A percentile compares a stretch with the other conserved stretches of the same genome.
phyloP scores from a whole-genome alignment of 2,329 filamentous ascomycete genomes.

The Claviceps sp. region DNA sequence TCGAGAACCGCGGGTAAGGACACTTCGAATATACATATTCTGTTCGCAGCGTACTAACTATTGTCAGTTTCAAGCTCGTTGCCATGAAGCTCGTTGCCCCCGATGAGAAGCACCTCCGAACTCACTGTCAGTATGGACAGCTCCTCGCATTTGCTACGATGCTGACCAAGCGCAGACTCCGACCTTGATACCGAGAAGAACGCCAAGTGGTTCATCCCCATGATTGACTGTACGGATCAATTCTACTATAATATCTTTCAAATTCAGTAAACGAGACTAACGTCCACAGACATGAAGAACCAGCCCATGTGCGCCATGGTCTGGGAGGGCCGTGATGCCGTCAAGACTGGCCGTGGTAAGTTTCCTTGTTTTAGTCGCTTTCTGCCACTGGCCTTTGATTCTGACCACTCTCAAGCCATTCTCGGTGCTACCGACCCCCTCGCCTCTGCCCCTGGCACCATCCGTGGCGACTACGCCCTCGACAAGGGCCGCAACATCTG shows the following conservation, averaged over 20 bases:
- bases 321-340: constrained; percentile 97
- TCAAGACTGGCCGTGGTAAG: constrained; percentile 92
- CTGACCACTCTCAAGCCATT: constrained; percentile 41
- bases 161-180: constrained; percentile 41
- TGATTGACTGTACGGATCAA: constrained; percentile 68
- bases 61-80: constrained; percentile 67
- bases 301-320: constrained; percentile 93
- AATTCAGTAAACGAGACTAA: background rate
- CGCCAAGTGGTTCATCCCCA: constrained; percentile 95
- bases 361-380: constrained; percentile 10
- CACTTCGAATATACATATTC: background rate
- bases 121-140: constrained; percentile 55
- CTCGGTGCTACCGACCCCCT: constrained; percentile 99
- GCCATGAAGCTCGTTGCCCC: constrained; percentile 92
- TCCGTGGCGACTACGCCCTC: constrained; percentile 86
- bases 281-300: constrained; percentile 2
- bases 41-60: background rate
- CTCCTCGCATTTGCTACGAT: constrained; percentile 4
- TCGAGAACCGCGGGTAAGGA: constrained; percentile 82
- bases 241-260: background rate
- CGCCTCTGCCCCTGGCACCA: constrained; percentile 88
- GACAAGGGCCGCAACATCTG: constrained; percentile 89
- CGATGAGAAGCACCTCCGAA: constrained; percentile 89
- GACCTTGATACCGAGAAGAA: constrained; percentile 53
- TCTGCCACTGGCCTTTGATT: background rate